Evolutionary conservation across 768 basidiomycete species (phyloP).

Genomic region (Boletus sp.): DNA sequence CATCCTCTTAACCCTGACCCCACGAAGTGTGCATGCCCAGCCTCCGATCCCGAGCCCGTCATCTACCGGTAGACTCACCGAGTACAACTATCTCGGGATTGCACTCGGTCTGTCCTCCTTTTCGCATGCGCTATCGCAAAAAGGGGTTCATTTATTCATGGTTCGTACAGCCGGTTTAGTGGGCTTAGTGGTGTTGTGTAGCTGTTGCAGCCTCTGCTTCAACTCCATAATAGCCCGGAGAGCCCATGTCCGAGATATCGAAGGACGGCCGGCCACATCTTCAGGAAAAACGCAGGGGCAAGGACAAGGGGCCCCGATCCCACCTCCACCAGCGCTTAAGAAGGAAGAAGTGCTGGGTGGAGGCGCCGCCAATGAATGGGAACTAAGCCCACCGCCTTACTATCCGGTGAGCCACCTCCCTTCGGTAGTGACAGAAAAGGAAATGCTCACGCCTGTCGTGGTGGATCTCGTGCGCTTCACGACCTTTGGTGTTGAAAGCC

Average conservation of each 20-base stretch:
- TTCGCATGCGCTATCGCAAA: background rate
- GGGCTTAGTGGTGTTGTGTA: background rate
- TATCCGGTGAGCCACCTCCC: constrained; percentile 2
- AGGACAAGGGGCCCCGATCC: background rate
- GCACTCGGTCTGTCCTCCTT: background rate
- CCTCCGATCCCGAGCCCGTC: background rate
- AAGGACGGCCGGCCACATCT: background rate
- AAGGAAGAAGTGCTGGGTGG: background rate
- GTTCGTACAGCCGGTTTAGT: background rate
- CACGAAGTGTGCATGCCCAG: background rate
- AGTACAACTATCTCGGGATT: background rate
- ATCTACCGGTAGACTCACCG: too few species aligned
- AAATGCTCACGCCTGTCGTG: background rate
- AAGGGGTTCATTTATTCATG: background rate
- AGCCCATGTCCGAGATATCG: background rate
- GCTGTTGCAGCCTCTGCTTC: background rate
- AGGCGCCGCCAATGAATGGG: background rate
- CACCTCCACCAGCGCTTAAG: background rate
- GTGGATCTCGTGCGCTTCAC: background rate
- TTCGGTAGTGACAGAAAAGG: too few species aligned
- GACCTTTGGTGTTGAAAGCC: background rate
- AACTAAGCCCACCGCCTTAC: constrained; percentile 2
- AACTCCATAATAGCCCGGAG: background rate
- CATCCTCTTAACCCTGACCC: background rate
- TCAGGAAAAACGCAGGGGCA: background rate